phyloP scores from a whole-genome alignment of 345 rosid genomes.

The Salix brachista region DNA sequence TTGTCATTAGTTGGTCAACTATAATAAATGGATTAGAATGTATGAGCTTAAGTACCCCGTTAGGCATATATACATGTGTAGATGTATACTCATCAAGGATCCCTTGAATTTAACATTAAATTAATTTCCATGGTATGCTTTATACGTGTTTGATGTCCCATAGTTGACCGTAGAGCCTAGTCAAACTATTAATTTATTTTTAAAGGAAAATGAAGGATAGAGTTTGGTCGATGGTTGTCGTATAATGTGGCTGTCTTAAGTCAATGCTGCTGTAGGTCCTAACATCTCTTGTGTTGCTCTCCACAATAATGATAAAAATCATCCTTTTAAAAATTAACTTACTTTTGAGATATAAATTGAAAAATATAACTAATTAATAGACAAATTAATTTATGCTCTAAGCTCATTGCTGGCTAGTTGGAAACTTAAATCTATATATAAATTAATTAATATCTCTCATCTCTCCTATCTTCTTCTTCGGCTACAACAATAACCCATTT shows the following conservation, averaged over 20 bases:
- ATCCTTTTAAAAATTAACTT: not conserved
- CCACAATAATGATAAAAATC: not conserved
- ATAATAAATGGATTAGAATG: not conserved
- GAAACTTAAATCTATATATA: no score
- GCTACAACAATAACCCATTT: not conserved
- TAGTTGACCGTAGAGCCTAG: no score
- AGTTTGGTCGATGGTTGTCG: no score
- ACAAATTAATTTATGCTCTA: no score
- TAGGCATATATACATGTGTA: not conserved
- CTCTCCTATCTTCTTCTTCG: no score
- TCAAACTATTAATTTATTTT: no score
- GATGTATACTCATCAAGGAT: not conserved
- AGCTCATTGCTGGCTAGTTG: not conserved
- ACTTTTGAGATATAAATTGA: not conserved
- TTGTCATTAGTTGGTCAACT: not conserved
- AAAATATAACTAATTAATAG: no score
- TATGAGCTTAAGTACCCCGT: not conserved
- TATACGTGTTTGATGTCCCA: no score
- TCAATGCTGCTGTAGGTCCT: not conserved
- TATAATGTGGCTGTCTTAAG: not conserved
- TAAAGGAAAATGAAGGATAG: not conserved
- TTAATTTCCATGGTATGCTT: no score
- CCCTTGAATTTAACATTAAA: no score
- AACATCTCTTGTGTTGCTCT: not conserved
- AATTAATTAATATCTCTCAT: no score